A percentile compares a stretch with the other conserved stretches of the same genome.
phyloP scores from a whole-genome alignment of 1,139 yeast genomes.

The Ogataea hybrid region DNA sequence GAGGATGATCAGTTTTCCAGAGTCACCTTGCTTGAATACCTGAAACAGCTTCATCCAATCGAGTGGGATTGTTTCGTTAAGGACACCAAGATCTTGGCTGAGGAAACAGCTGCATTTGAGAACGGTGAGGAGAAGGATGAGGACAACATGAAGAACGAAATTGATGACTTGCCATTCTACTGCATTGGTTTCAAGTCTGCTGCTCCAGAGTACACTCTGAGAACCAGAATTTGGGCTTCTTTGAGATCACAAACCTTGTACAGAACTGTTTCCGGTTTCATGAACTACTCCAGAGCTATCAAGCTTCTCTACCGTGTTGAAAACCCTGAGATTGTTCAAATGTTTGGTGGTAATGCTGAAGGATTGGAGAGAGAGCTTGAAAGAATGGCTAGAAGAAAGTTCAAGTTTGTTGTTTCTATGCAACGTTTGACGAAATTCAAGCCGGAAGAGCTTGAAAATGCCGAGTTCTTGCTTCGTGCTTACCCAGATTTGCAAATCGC shows the following conservation, averaged over 20 bases:
- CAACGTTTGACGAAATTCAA: constrained; percentile 96
- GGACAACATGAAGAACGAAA: constrained; percentile 49
- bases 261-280: constrained; percentile 98
- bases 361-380: constrained; percentile 92
- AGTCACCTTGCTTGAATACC: constrained; percentile 91
- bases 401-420: constrained; percentile 96
- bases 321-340: constrained; percentile 90
- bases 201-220: constrained; percentile 97
- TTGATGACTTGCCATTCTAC: constrained; percentile 97
- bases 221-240: constrained; percentile 99
- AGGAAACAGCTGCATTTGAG: constrained; percentile 89
- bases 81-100: constrained; percentile 97
- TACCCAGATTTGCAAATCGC: constrained; percentile 99
- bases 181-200: constrained; percentile 99
- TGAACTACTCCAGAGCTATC: constrained; percentile 98
- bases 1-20: constrained; percentile 99
- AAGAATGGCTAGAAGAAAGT: constrained; percentile 99
- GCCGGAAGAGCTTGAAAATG: constrained; percentile 97
- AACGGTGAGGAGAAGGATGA: constrained; percentile 69
- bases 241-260: constrained; percentile 96
- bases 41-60: constrained; percentile 96
- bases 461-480: constrained; percentile 96
- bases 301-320: constrained; percentile 97
- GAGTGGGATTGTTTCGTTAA: constrained; percentile 99
- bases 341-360: constrained; percentile 92